A percentile compares a stretch with the other conserved stretches of the same genome.
These are phyloP conservation scores for Rhododendron williamsianum DNA, from an alignment of 148 eudicot genomes.

Conservation along the genomic window DNA sequence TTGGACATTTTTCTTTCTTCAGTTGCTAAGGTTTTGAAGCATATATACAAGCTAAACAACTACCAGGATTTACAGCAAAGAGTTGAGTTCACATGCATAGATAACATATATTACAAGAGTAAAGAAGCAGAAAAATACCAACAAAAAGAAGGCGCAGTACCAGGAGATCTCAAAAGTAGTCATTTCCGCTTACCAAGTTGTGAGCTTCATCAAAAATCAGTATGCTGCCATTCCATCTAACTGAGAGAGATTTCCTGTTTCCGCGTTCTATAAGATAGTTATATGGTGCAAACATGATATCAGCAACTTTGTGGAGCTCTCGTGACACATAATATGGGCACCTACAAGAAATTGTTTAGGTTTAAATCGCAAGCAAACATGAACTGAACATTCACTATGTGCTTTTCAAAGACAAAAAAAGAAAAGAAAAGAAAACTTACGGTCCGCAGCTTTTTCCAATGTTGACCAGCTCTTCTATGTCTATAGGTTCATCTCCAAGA, in stretches of 20 bases:
- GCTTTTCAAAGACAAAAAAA: not conserved
- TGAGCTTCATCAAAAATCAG: conserved; percentile 99
- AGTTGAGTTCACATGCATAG: not conserved
- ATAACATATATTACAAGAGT: not conserved
- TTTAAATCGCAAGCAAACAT: conserved; percentile 6
- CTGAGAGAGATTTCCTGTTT: conserved; percentile 52
- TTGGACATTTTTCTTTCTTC: not conserved
- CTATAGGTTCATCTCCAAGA: conserved; percentile 94
- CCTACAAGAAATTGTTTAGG: conserved; percentile 29
- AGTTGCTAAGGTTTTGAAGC: not conserved
- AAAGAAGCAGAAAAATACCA: not conserved
- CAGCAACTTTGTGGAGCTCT: conserved; percentile 83
- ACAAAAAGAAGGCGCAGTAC: not conserved
- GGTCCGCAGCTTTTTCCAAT: conserved; percentile 90
- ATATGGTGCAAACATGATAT: conserved; percentile 93
- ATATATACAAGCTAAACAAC: not conserved
- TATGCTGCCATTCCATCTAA: conserved; percentile 67
- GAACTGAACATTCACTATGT: not conserved
- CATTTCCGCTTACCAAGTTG: conserved; percentile 62
- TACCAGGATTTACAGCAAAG: conserved; percentile 1
- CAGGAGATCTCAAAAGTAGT: conserved; percentile 5
- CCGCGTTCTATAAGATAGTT: conserved; percentile 89
- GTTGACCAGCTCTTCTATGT: conserved; percentile 92
- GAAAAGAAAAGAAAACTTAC: conserved; percentile 43
- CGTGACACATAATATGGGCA: conserved; percentile 94